Percentiles rank a stretch among this genome's conserved stretches.
phyloP scores from a whole-genome alignment of 306 rosid genomes.

The Quercus glauca region DNA sequence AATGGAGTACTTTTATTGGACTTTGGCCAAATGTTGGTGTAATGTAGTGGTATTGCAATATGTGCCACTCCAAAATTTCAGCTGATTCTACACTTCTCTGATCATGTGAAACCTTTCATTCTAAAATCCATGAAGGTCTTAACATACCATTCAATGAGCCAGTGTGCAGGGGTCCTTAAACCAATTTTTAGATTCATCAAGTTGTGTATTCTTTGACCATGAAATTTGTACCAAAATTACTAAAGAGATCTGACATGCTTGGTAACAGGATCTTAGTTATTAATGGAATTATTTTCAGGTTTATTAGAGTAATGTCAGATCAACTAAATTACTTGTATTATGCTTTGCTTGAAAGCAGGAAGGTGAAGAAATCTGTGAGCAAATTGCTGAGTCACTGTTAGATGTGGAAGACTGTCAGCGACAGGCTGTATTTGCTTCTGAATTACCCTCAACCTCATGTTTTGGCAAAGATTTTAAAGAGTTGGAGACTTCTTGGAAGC shows the following conservation, averaged over 20 bases:
- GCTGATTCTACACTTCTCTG: too few species aligned
- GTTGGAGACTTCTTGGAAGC: conserved; percentile 25
- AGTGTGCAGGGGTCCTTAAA: too few species aligned
- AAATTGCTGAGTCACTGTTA: conserved; percentile 31
- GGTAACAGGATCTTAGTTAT: background rate
- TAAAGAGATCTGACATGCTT: background rate
- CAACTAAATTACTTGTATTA: background rate
- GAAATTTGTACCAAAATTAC: background rate
- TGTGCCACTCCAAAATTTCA: too few species aligned
- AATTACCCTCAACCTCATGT: conserved; percentile 31
- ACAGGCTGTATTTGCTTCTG: conserved; percentile 25
- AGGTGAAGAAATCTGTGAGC: conserved; percentile 41
- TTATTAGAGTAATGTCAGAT: too few species aligned
- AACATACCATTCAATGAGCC: too few species aligned
- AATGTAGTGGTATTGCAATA: too few species aligned
- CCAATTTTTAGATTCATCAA: background rate
- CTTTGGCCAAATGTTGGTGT: too few species aligned
- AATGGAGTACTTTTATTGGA: too few species aligned
- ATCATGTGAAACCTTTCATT: too few species aligned
- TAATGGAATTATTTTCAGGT: too few species aligned
- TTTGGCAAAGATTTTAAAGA: conserved; percentile 24
- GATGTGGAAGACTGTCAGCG: conserved; percentile 24
- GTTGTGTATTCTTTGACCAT: background rate
- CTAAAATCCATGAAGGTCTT: too few species aligned
- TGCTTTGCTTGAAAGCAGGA: conserved; percentile 46